Conservation (phyloP, 2,329 filamentous ascomycete genomes). For the Emmonsia crescens region DNA sequence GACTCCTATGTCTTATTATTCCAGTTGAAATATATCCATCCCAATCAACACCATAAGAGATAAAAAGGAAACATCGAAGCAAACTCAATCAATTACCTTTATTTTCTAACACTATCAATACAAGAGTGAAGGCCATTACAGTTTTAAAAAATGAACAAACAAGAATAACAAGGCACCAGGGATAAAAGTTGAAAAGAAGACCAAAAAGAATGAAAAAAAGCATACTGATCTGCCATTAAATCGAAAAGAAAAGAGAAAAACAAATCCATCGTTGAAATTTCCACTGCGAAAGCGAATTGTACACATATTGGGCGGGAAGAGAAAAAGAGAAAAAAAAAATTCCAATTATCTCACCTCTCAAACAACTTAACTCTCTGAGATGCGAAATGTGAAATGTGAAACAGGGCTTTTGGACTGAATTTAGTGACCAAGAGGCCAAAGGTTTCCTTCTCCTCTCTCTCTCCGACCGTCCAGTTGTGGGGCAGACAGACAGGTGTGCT, state of each 20-base stretch:
- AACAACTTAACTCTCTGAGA: background rate
- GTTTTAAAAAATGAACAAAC: background rate
- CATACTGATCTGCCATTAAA: background rate
- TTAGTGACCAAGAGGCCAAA: background rate
- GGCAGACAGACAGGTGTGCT: background rate
- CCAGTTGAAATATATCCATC: background rate
- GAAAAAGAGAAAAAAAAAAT: background rate
- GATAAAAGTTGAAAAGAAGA: background rate
- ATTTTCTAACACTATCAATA: constrained; percentile 1
- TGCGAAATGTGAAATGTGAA: background rate
- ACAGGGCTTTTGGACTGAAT: background rate
- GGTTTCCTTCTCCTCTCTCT: background rate
- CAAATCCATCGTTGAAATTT: background rate
- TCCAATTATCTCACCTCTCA: background rate
- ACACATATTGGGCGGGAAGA: background rate
- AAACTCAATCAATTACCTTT: background rate
- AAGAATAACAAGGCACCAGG: background rate
- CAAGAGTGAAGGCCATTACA: background rate
- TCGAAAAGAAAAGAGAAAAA: background rate
- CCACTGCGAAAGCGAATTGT: constrained; percentile 6
- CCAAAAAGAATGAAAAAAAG: background rate
- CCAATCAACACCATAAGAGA: background rate
- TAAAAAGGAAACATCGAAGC: background rate
- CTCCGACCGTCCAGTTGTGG: background rate
- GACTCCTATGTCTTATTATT: background rate